These are phyloP conservation scores for Sclerospora graminicola DNA, from an alignment of 352 stramenopile species.

Conservation along the genomic window DNA sequence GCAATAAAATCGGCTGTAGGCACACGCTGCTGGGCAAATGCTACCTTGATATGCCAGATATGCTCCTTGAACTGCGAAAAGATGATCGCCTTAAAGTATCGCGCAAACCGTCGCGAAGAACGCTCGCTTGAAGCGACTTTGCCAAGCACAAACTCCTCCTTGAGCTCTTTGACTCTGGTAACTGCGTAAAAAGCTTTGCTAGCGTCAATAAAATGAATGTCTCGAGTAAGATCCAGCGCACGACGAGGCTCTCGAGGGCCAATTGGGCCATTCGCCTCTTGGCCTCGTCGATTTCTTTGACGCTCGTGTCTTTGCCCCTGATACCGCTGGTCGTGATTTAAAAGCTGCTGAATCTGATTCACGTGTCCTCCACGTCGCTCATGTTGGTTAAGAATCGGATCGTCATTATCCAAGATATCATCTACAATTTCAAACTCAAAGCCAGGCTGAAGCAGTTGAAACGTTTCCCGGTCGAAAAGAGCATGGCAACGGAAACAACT, in stretches of 20 bases:
- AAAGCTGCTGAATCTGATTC: slow-evolving; percentile 21
- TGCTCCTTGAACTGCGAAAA: slow-evolving; percentile 80
- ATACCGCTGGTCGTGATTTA: slow-evolving; percentile 14
- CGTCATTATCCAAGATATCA: slow-evolving; percentile 10
- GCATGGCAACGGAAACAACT: slow-evolving; percentile 45
- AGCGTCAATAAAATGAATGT: slow-evolving; percentile 39
- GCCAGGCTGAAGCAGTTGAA: slow-evolving; percentile 81
- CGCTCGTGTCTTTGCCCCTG: slow-evolving; percentile 6
- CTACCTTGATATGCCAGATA: slow-evolving; percentile 64
- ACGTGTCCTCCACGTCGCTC: slow-evolving; percentile 9
- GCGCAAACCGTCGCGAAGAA: slow-evolving; percentile 12
- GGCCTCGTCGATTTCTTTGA: slow-evolving; percentile 8
- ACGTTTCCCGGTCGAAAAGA: slow-evolving; percentile 77
- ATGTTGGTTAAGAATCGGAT: slow-evolving; percentile 15
- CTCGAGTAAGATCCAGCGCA: slow-evolving; percentile 22
- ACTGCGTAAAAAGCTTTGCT: slow-evolving; percentile 73
- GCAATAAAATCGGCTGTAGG: slow-evolving; percentile 55
- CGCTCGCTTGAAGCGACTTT: slow-evolving; percentile 3
- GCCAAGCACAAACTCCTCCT: slow-evolving; percentile 33
- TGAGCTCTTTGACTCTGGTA: slow-evolving; percentile 49
- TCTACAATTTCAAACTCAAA: slow-evolving; percentile 58
- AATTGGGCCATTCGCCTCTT: slow-evolving; percentile 14
- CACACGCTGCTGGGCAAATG: slow-evolving; percentile 61
- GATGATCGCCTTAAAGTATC: slow-evolving; percentile 61
- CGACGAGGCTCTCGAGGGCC: slow-evolving; percentile 18